Conservation (phyloP, 805 yeast genomes). For the Candida pini region DNA sequence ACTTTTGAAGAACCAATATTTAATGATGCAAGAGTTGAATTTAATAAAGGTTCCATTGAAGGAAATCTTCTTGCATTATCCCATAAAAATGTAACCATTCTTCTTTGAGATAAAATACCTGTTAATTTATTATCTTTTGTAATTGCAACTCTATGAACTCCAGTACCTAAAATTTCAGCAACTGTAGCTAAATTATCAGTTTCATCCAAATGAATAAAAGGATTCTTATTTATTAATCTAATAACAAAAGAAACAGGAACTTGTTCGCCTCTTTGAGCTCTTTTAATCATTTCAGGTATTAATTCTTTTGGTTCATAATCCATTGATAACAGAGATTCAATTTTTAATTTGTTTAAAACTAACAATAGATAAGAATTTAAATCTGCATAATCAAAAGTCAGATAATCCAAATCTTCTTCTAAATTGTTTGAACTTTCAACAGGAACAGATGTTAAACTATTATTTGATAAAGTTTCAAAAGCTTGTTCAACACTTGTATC, state of each 20-base stretch:
- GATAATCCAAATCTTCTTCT: conserved; percentile 57
- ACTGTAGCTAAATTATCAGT: conserved; percentile 64
- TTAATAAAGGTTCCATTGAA: conserved; percentile 68
- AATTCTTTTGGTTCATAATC: conserved; percentile 32
- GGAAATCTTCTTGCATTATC: conserved; percentile 87
- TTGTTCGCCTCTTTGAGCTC: conserved; percentile 81
- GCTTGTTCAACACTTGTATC: conserved; percentile 79
- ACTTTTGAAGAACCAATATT: conserved; percentile 71
- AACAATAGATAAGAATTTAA: conserved; percentile 79
- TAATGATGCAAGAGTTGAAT: conserved; percentile 62
- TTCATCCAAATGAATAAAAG: conserved; percentile 74
- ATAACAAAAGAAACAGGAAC: conserved; percentile 90
- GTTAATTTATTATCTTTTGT: conserved; percentile 49
- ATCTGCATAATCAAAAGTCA: conserved; percentile 89
- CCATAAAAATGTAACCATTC: conserved; percentile 82
- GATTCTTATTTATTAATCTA: conserved; percentile 79
- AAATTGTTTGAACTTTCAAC: conserved; percentile 48
- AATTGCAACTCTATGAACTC: conserved; percentile 91
- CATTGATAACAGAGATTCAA: conserved; percentile 32
- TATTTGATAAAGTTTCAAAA: conserved; percentile 64
- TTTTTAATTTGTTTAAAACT: conserved; percentile 65
- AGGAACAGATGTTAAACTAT: conserved; percentile 83
- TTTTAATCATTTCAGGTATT: conserved; percentile 38
- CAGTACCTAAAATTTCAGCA: conserved; percentile 85
- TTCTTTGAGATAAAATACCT: conserved; percentile 87